A percentile compares a stretch with the other conserved stretches of the same genome.
Evolutionary conservation across 1,284 basidiomycete species (phyloP).

Genomic region (Laetiporus sulphureus): DNA sequence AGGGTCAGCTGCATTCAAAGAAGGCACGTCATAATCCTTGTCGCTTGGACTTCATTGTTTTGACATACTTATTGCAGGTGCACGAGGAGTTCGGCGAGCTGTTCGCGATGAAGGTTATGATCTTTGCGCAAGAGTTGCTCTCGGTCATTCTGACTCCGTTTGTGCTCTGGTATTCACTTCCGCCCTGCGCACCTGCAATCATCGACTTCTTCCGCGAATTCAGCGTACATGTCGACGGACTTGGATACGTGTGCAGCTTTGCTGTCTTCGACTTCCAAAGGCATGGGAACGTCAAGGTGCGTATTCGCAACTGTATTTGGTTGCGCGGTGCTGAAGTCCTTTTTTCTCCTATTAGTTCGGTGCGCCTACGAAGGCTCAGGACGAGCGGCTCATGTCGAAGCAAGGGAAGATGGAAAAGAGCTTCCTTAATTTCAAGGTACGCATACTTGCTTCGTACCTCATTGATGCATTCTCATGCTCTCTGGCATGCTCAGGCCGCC

Average conservation of each 20-base stretch:
- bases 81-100: slow-evolving; percentile 86
- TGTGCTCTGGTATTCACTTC: slow-evolving; percentile 89
- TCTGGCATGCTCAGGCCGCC: slow-evolving; percentile 47
- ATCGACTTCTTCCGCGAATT: slow-evolving; percentile 97
- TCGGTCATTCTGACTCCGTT: slow-evolving; percentile 94
- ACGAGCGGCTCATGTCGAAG: slow-evolving; percentile 74
- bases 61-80: slow-evolving; percentile 41
- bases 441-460: not conserved
- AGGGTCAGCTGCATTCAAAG: slow-evolving; percentile 83
- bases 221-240: slow-evolving; percentile 91
- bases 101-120: slow-evolving; percentile 83
- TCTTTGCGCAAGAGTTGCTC: slow-evolving; percentile 84
- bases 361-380: slow-evolving; percentile 59
- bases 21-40: slow-evolving; percentile 40
- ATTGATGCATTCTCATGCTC: not conserved
- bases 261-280: slow-evolving; percentile 96
- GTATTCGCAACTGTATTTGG: slow-evolving; percentile 10
- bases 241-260: slow-evolving; percentile 96
- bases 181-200: slow-evolving; percentile 80
- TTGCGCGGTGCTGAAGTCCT: not conserved
- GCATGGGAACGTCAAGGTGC: slow-evolving; percentile 80
- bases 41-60: slow-evolving; percentile 3
- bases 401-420: slow-evolving; percentile 99
- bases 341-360: slow-evolving; percentile 50
- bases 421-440: slow-evolving; percentile 89